Conservation (phyloP, 805 yeast species). For the Candida ponderosae region DNA sequence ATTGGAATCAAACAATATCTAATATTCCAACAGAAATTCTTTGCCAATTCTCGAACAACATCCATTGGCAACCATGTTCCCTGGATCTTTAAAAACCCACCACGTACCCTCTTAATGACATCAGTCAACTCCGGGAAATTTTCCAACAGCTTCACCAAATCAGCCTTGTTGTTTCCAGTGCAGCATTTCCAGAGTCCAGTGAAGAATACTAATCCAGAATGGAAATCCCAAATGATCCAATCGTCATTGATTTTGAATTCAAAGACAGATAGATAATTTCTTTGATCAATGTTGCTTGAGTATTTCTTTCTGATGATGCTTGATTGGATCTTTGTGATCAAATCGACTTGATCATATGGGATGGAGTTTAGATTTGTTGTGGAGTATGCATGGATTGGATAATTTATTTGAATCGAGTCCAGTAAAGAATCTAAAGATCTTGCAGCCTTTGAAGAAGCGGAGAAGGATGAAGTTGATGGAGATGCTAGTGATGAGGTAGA, state of each 20-base stretch:
- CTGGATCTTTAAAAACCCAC: constrained; percentile 87
- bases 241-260: constrained; percentile 65
- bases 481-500: too few species aligned
- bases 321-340: constrained; percentile 4
- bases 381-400: constrained; percentile 8
- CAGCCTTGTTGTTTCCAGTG: constrained; percentile 59
- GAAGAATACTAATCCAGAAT: constrained; percentile 77
- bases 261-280: constrained; percentile 61
- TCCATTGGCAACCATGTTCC: constrained; percentile 87
- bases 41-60: constrained; percentile 59
- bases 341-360: constrained; percentile 14
- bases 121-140: constrained; percentile 14
- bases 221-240: constrained; percentile 81
- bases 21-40: constrained; percentile 70
- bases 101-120: constrained; percentile 60
- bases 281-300: constrained; percentile 66
- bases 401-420: constrained; percentile 11
- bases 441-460: background rate
- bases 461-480: background rate
- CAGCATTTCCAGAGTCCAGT: constrained; percentile 84
- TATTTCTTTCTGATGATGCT: constrained; percentile 37
- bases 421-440: constrained; percentile 4
- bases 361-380: constrained; percentile 10
- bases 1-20: constrained; percentile 71
- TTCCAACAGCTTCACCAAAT: constrained; percentile 59